Percentiles rank a stretch among this genome's conserved stretches.
These are phyloP conservation scores for Picochlorum sp. DNA, from an alignment of 139 green algal genomes.

Conservation along the genomic window DNA sequence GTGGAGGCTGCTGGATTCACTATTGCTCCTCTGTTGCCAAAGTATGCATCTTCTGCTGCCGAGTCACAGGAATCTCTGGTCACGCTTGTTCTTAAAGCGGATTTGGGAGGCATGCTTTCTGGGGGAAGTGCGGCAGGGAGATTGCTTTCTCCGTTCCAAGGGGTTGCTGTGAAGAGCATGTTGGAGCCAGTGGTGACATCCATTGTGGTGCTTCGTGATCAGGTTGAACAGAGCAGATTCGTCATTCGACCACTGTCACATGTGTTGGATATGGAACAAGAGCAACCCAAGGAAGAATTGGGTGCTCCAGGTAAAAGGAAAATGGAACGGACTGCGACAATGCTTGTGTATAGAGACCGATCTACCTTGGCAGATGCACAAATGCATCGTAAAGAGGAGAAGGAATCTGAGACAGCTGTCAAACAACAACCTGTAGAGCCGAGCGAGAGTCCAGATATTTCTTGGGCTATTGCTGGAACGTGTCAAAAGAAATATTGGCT, in stretches of 20 bases:
- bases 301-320: neutral
- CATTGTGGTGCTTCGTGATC: constrained; percentile 32
- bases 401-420: neutral
- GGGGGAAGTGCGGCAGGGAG: neutral
- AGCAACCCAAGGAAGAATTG: neutral
- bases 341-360: neutral
- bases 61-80: constrained; percentile 38
- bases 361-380: constrained; percentile 1
- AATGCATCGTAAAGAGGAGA: neutral
- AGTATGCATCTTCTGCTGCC: constrained; percentile 16
- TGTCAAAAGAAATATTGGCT: constrained; percentile 29
- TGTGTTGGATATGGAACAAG: neutral
- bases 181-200: constrained; percentile 35
- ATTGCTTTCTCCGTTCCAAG: neutral
- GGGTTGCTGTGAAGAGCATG: constrained; percentile 8
- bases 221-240: constrained; percentile 37
- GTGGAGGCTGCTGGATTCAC: constrained; percentile 42
- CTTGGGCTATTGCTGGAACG: constrained; percentile 22
- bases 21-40: constrained; percentile 35
- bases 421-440: neutral
- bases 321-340: neutral
- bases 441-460: neutral
- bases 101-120: constrained; percentile 35
- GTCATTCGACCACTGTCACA: constrained; percentile 25
- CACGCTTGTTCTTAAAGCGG: constrained; percentile 43